Base-by-base conservation (phyloP, 352 stramenopile genomes). In the Pythium rishiriense region DNA sequence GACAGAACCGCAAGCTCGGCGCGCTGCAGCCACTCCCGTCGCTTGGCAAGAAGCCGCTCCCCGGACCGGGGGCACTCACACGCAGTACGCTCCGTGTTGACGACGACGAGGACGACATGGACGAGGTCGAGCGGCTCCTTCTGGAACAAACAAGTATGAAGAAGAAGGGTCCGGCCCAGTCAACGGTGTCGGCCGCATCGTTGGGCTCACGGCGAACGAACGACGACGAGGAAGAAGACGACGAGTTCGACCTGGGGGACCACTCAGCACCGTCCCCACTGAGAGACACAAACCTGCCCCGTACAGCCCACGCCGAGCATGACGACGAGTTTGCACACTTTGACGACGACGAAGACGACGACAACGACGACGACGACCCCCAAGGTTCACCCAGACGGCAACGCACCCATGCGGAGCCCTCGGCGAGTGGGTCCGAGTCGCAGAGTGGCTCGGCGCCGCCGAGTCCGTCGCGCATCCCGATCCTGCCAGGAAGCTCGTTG, bases 271-370 rank as follows among this genome's bases (percentile, higher is more conserved):
- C 33, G 19, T 64, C 51, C 12, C 59, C 59, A 4, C 33, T 66
- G 1, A 51, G n/a, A 22, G 48, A 54, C 31, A 14, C 39, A 10
- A 55, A 42, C 17, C 31, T 68, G 4, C 62, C 62, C 0, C 15
- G 15, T 19, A 48, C 51, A 11, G 33, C 11, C 24, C 14, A 43
- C 37, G 37, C 12, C 37, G 47, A 58, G 4, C 46, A 65, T 21
- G 64, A 70, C 26, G 66, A 73, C 43, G 66, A 73, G 21, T 73
- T 73, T 58, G 46, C 66, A 3, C 66, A 66, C 35, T 73, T 73
- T 42, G 66, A 73, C 48, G 47, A 42, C 11, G 58, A 68, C 19
- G 59, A 72, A 35, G 52, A 64, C 11, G 54, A 59, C 1, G 57
- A 64, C 9, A 24, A 50, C 31, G 58, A 57, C 14, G 24, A 46